Conservation (phyloP, 768 basidiomycete genomes). For the Tubosaeta sp. region DNA sequence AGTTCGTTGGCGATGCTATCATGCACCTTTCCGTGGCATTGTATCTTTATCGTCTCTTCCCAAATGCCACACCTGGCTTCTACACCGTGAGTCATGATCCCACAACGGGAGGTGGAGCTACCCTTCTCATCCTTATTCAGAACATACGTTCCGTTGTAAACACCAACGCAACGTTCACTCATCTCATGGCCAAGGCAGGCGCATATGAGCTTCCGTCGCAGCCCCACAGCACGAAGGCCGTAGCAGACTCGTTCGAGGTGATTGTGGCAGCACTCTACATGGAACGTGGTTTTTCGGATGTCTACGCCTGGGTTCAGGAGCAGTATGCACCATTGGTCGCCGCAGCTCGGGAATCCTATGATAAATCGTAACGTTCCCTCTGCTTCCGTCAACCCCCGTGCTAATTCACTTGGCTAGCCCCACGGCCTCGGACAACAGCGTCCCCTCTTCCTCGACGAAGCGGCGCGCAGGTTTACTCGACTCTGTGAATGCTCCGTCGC, state of each 20-base stretch:
- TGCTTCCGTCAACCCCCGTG: not conserved
- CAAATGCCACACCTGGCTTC: conserved; percentile 30
- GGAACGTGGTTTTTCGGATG: conserved; percentile 35
- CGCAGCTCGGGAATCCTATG: conserved; percentile 27
- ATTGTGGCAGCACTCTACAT: conserved; percentile 42
- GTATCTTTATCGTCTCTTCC: conserved; percentile 33
- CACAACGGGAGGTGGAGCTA: not conserved
- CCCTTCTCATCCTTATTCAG: conserved; percentile 5
- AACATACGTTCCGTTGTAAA: conserved; percentile 25
- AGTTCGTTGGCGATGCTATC: conserved; percentile 46
- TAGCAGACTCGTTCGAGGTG: conserved; percentile 45
- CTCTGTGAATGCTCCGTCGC: conserved; percentile 1
- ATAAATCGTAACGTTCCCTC: conserved; percentile 19
- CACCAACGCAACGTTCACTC: conserved; percentile 36
- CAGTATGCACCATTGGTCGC: conserved; percentile 37
- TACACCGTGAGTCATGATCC: conserved; percentile 31
- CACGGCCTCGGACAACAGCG: not conserved
- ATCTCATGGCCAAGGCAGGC: conserved; percentile 36
- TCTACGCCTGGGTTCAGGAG: conserved; percentile 36
- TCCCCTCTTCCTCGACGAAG: conserved; percentile 11
- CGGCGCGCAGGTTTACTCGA: conserved; percentile 5
- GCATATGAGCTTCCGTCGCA: conserved; percentile 17
- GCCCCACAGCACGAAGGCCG: conserved; percentile 32
- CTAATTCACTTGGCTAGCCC: conserved; percentile 14
- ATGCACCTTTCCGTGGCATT: conserved; percentile 41